phyloP scores from a whole-genome alignment of 192 early-diverging fungal species.

The Rhizophlyctis rosea region DNA sequence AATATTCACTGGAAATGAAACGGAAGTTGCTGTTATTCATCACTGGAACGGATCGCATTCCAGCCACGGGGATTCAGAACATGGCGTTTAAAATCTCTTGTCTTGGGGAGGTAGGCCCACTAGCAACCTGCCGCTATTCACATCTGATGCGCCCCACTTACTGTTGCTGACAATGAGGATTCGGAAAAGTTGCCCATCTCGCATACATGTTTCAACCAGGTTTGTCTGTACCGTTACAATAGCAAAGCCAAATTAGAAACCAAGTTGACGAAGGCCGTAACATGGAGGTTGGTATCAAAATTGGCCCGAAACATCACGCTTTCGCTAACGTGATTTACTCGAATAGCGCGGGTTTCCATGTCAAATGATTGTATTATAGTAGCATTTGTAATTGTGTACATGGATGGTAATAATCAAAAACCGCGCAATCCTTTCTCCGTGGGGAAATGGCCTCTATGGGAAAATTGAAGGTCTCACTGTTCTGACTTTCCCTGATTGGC shows the following conservation, averaged over 20 bases:
- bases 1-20: constrained; percentile 60
- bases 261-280: constrained; percentile 70
- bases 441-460: no score
- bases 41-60: constrained; percentile 84
- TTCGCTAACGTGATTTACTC: no score
- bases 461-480: no score
- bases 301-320: no score
- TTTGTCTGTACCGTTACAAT: constrained; percentile 75
- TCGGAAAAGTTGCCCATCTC: constrained; percentile 78
- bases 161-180: constrained; percentile 51
- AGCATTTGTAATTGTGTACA: no score
- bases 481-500: no score
- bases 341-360: constrained; percentile 14
- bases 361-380: no score
- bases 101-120: constrained; percentile 35
- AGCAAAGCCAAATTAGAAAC: constrained; percentile 64
- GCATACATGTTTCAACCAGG: constrained; percentile 77
- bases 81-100: constrained; percentile 48
- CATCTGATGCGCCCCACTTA: no score
- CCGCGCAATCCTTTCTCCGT: no score
- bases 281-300: constrained; percentile 51
- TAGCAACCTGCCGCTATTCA: not conserved
- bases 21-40: constrained; percentile 77
- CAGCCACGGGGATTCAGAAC: constrained; percentile 54
- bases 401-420: no score